A percentile compares a stretch with the other conserved stretches of the same genome.
Conservation (phyloP, 2,329 filamentous ascomycete species). For the Grosmannia clavigera region DNA sequence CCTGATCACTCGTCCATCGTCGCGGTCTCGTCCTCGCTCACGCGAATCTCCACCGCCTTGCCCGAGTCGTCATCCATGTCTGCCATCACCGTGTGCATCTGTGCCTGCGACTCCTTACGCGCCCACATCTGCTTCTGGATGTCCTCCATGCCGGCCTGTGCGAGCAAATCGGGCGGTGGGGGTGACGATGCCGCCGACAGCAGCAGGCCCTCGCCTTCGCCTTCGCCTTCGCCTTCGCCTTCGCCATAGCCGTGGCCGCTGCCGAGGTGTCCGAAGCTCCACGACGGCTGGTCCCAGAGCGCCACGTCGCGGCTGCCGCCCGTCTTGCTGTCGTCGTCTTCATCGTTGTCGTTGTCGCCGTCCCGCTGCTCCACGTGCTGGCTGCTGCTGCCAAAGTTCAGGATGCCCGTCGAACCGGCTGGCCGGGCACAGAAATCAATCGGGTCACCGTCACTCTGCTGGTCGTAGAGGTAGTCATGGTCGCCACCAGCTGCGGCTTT, state of each 20-base stretch:
- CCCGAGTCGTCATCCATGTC: conserved; percentile 26
- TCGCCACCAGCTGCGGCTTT: conserved; percentile 17
- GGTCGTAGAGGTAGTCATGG: conserved; percentile 11
- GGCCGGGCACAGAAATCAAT: not conserved
- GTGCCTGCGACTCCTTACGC: conserved; percentile 19
- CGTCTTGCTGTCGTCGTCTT: conserved; percentile 7
- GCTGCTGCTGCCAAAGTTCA: conserved; percentile 11
- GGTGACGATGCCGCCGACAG: conserved; percentile 2
- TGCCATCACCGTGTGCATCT: conserved; percentile 25
- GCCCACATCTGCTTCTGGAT: conserved; percentile 25
- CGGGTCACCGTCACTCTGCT: not conserved
- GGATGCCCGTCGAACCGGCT: not conserved
- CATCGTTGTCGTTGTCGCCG: not conserved
- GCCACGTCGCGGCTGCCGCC: conserved; percentile 17
- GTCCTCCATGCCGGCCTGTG: conserved; percentile 15
- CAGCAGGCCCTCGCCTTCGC: not conserved
- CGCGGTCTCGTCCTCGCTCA: conserved; percentile 26
- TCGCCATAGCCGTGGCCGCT: not conserved
- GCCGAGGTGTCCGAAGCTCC: conserved; percentile 27
- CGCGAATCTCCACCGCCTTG: conserved; percentile 36
- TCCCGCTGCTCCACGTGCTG: not conserved
- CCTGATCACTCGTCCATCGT: not conserved
- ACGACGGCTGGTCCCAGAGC: conserved; percentile 19
- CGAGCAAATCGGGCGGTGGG: conserved; percentile 12
- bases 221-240: not conserved